phyloP scores from a whole-genome alignment of 768 basidiomycete species.

The Tulasnella sp. region DNA sequence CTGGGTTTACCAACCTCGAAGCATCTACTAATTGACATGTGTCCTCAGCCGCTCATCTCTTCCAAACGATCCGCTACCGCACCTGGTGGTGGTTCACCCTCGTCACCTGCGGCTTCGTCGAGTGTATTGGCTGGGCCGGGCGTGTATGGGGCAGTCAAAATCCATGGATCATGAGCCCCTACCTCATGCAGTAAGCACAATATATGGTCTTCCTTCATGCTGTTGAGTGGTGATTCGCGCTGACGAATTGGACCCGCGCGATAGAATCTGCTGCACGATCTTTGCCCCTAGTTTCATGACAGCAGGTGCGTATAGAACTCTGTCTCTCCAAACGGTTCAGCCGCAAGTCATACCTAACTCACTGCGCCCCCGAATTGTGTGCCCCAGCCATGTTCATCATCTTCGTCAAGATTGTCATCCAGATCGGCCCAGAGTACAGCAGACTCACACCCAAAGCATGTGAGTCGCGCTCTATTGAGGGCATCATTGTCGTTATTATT shows the following conservation, averaged over 20 bases:
- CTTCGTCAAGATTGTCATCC: slow-evolving; percentile 4
- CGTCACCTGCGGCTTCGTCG: slow-evolving; percentile 13
- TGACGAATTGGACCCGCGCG: neutral
- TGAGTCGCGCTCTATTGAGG: neutral
- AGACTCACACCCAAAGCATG: slow-evolving; percentile 10
- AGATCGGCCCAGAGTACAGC: slow-evolving; percentile 10
- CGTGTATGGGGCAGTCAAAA: slow-evolving; percentile 6
- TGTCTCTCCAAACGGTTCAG: no score
- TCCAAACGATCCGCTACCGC: neutral
- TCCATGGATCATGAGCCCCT: slow-evolving; percentile 3
- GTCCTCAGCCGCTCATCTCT: neutral
- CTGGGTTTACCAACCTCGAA: no score
- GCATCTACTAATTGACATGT: neutral
- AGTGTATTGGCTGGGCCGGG: slow-evolving; percentile 12
- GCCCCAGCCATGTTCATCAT: slow-evolving; percentile 8
- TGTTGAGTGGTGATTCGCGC: no score
- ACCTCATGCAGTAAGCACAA: slow-evolving; percentile 13
- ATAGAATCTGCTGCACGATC: slow-evolving; percentile 2
- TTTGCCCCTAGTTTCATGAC: slow-evolving; percentile 15
- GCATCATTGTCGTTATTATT: neutral
- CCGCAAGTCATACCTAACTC: no score
- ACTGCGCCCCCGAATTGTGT: no score
- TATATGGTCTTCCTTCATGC: no score
- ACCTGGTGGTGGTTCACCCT: slow-evolving; percentile 15
- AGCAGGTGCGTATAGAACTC: neutral